Evolutionary conservation across 208 protist genomes (phyloP).

Genomic region (Crithidia sp.): DNA sequence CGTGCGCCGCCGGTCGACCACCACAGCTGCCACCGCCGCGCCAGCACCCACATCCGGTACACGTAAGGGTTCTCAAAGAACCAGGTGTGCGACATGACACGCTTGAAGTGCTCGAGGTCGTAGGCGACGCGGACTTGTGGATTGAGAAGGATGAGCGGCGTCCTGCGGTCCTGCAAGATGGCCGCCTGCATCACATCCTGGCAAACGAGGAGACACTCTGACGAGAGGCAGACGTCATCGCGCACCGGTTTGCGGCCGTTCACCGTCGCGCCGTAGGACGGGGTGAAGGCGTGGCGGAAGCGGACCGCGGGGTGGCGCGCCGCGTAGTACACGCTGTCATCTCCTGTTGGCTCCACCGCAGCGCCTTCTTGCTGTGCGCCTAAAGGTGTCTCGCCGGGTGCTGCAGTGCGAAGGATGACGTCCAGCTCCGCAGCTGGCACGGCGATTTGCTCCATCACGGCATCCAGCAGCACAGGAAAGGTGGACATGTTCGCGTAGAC

Average conservation of each 20-base stretch:
- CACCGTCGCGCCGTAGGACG: conserved; percentile 57
- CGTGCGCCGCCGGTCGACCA: conserved; percentile 12
- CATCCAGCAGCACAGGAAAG: conserved; percentile 12
- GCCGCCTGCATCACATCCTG: conserved; percentile 66
- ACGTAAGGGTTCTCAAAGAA: conserved; percentile 35
- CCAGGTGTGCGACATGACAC: conserved; percentile 28
- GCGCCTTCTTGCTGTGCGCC: background rate
- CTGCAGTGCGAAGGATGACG: background rate
- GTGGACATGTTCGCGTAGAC: conserved; percentile 20
- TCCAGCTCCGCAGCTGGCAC: background rate
- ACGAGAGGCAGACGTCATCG: conserved; percentile 63
- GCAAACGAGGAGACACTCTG: conserved; percentile 76
- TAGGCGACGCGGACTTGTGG: conserved; percentile 73
- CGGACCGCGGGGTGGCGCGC: conserved; percentile 41
- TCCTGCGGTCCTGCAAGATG: conserved; percentile 41
- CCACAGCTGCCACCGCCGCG: conserved; percentile 26
- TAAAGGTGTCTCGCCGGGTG: no score
- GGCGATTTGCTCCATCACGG: background rate
- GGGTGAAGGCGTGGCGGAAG: conserved; percentile 60
- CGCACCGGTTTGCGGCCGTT: conserved; percentile 13
- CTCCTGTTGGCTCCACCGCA: background rate
- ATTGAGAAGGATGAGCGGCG: conserved; percentile 75
- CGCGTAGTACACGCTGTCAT: conserved; percentile 39
- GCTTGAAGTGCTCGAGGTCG: conserved; percentile 51
- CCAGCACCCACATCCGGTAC: conserved; percentile 34